Evolutionary conservation across 192 early-diverging fungal genomes (phyloP), one percentile per base, ranked within the genome.

Genomic region (Entophlyctis luteolus): DNA sequence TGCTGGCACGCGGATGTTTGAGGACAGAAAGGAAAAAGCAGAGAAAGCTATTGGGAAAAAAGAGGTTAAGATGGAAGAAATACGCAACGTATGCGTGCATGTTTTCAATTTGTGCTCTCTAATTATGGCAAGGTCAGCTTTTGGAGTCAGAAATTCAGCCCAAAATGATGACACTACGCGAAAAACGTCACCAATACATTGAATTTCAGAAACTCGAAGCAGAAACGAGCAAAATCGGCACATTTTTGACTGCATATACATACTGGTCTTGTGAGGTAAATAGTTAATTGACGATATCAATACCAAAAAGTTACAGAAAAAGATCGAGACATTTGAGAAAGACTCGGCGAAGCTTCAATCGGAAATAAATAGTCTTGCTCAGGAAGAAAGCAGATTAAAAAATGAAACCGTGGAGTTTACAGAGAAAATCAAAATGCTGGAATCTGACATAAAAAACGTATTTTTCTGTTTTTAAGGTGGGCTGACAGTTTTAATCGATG

Each of bases 1-100:
- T 1, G 95, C 97, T 3, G 97, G 97, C 2, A 99, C 97, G 42
- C 82, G 93, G 38, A 95, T 99, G 94, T 99, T 93, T 76, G 97
- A 99, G 74, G 97, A 99, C 72, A 78, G 91, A 65, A 99, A 98
- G 71, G 89, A 91, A 48, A 95, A 94, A 78, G 97, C 97, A 2
- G 79, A 90, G 36, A 89, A 89, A 68, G 93, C 91, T 2, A 96
- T 99, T 77, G 84, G 80, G 2, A 98, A 98, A 72, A 98, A 99
- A 75, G 95, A 96, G 59, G 88, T 88, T 48, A 97, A 96, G 75
- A 85, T 98, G 5, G 90, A 91, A 4, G 94, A 99, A 65, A 95
- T 96, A 50, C 89, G 86, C 12, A 73, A 77, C 25, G 86, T 87
- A 75, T 67, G 34, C 18, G 4, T 28, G 29, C 0, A 35, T 57